Percentiles rank a stretch among this genome's conserved stretches.
phyloP scores from a whole-genome alignment of 352 stramenopile species.

The Pythium dissotocum region DNA sequence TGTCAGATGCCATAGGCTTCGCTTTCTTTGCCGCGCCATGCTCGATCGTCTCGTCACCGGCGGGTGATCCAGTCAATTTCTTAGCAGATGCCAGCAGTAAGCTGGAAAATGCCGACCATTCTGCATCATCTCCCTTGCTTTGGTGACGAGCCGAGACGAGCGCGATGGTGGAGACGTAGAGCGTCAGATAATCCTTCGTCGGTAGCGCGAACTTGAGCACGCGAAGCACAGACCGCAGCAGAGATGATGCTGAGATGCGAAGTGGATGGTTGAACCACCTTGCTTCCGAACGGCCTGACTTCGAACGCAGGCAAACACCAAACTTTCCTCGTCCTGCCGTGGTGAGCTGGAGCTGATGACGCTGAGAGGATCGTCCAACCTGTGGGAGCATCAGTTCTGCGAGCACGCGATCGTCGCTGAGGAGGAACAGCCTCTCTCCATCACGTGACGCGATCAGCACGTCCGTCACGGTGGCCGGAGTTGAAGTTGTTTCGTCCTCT shows the following conservation, averaged over 20 bases:
- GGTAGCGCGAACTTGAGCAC: constrained; percentile 18
- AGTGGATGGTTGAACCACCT: constrained; percentile 22
- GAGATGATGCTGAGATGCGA: constrained; percentile 6
- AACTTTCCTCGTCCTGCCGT: background rate
- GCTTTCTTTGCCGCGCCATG: constrained; percentile 27
- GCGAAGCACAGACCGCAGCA: constrained; percentile 8
- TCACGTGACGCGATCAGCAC: constrained; percentile 11
- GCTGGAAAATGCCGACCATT: constrained; percentile 16
- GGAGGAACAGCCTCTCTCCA: constrained; percentile 7
- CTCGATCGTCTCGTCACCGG: constrained; percentile 9
- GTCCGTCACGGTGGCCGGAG: background rate
- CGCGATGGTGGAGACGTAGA: constrained; percentile 8
- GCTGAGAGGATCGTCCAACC: background rate
- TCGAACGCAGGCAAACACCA: background rate
- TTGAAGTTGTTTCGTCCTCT: background rate
- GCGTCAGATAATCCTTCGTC: constrained; percentile 8
- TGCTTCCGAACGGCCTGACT: constrained; percentile 5
- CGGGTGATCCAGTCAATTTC: background rate
- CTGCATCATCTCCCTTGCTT: constrained; percentile 3
- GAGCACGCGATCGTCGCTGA: constrained; percentile 8
- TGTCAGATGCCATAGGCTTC: background rate
- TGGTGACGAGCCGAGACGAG: background rate
- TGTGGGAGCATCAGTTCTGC: constrained; percentile 11
- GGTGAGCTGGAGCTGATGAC: background rate
- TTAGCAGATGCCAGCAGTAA: constrained; percentile 6